Conservation (phyloP, 768 basidiomycete genomes). For the Rhizopogon rudus region DNA sequence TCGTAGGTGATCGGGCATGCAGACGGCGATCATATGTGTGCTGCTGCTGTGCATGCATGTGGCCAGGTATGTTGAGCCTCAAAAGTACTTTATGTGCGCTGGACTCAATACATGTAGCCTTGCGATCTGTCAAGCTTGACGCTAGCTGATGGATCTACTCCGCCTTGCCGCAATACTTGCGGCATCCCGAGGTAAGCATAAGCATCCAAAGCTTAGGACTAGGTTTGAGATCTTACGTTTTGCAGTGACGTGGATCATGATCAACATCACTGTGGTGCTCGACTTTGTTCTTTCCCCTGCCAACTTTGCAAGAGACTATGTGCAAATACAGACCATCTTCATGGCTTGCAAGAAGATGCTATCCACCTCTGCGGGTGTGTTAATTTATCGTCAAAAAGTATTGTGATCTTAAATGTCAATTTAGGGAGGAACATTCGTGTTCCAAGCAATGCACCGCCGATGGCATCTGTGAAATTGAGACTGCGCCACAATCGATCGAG, state of each 20-base stretch:
- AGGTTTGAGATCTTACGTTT: background rate
- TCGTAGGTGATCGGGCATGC: conserved; percentile 41
- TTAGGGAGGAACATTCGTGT: conserved; percentile 51
- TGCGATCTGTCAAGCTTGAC: conserved; percentile 33
- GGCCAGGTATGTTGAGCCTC: conserved; percentile 36
- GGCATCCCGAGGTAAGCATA: conserved; percentile 33
- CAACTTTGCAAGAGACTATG: conserved; percentile 54
- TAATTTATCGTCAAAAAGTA: background rate
- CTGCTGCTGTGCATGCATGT: conserved; percentile 49
- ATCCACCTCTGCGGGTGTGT: conserved; percentile 56
- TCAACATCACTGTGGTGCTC: conserved; percentile 45
- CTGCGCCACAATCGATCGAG: conserved; percentile 52
- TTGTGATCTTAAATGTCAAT: background rate
- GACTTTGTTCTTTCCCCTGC: conserved; percentile 50
- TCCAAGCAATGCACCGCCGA: conserved; percentile 32
- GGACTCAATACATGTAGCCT: conserved; percentile 24
- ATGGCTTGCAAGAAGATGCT: conserved; percentile 35
- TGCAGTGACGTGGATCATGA: conserved; percentile 41
- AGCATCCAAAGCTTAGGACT: background rate
- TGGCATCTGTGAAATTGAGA: conserved; percentile 58
- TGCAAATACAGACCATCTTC: conserved; percentile 43
- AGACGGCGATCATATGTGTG: conserved; percentile 49
- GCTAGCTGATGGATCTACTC: conserved; percentile 25
- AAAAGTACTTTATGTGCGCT: background rate
- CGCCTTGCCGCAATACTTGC: conserved; percentile 40